These are phyloP conservation scores for Primulina huaijiensis DNA, from an alignment of 257 asterid species.

Conservation along the genomic window DNA sequence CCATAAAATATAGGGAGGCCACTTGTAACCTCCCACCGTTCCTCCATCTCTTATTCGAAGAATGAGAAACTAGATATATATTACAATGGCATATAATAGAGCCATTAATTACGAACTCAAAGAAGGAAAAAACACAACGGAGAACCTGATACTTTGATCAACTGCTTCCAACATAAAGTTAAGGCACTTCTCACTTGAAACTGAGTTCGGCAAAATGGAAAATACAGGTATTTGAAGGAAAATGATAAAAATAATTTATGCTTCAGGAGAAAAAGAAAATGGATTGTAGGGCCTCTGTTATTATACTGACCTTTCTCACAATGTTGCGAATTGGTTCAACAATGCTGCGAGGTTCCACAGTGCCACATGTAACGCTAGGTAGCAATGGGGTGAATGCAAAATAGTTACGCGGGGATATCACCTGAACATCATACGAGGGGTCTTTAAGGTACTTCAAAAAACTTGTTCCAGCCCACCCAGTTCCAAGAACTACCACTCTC, in stretches of 20 bases:
- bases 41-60: too few relatives aligned
- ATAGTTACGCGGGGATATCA: conserved; percentile 94
- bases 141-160: neutral
- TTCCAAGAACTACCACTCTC: conserved; percentile 89
- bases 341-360: conserved; percentile 92
- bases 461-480: conserved; percentile 98
- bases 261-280: neutral
- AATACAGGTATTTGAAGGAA: neutral
- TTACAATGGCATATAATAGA: too few relatives aligned
- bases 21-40: too few relatives aligned
- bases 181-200: neutral
- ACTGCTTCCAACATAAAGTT: neutral
- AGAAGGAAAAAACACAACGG: neutral
- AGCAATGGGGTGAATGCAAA: conserved; percentile 93
- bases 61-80: too few relatives aligned
- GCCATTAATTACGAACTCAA: too few relatives aligned
- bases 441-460: conserved; percentile 73
- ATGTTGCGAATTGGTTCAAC: conserved; percentile 93
- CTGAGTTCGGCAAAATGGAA: neutral
- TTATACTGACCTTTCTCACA: conserved; percentile 65
- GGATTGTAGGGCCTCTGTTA: neutral
- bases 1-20: neutral
- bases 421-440: conserved; percentile 77
- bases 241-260: too few relatives aligned
- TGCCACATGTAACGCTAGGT: conserved; percentile 94